Evolutionary conservation across 257 asterid genomes (phyloP), one percentile per base, ranked within the genome.

Genomic region (Lithospermum erythrorhizon): DNA sequence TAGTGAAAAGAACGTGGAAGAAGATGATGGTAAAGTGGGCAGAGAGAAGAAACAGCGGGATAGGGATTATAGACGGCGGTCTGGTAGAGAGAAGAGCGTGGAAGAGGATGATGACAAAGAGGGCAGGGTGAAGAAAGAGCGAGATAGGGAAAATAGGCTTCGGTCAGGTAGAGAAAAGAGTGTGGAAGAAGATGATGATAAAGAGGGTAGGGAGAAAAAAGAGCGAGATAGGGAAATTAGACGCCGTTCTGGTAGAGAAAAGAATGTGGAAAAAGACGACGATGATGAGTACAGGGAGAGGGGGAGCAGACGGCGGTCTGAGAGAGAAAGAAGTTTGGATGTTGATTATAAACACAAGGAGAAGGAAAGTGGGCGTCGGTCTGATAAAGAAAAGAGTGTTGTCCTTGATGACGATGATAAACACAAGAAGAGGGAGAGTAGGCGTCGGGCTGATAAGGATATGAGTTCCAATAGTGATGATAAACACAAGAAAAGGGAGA

Each of bases 171-270:
- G 53, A 53, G 65, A 56, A n/a, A 15, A 29, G 21, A 67, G 56
- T 21, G 55, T 27, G 32, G 32, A 27, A 27, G 32, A 27, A 27
- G 32, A 27, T 27, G 32, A 27, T 27, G 76, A 72, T 4, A 64
- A 53, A 16, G 66, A 52, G 0, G 47, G 47, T 35, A 67, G 68
- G 64, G 78, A 65, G 27, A 54, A 70, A 55, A 61, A 67, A 27
- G 32, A 27, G 32, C 32, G 32, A 7, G 32, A 27, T 27, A 27
- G 32, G 51, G 68, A 65, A 20, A 74, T 65, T 2, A 65, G 45
- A 22, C 57, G 64, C 15, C 57, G 59, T 13, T 52, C 61, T 11
- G 76, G 35, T 20, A 72, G 58, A 25, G 76, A 72, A 24, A 61
- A 57, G 20, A 66, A 64, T 9, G 56, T 18, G 23, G 76, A 72